Percentiles rank a stretch among this genome's conserved stretches.
Conservation (phyloP, 2,329 filamentous ascomycete species). For the Zasmidium angulare region DNA sequence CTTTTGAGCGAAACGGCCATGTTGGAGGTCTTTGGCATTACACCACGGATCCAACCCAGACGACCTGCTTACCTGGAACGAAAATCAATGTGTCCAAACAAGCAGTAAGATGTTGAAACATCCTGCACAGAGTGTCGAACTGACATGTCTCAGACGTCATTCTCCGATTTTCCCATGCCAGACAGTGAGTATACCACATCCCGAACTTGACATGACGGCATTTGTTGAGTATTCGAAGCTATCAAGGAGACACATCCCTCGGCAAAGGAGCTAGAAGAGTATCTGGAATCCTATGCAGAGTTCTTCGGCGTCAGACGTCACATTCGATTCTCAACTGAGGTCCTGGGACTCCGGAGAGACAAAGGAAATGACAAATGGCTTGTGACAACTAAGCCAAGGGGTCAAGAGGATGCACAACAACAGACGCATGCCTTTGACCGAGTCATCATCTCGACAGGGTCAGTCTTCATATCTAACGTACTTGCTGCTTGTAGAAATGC, state of each 20-base stretch:
- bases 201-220: not conserved
- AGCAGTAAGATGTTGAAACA: not conserved
- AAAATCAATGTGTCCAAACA: slow-evolving; percentile 26
- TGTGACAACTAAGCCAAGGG: slow-evolving; percentile 32
- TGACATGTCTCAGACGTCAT: not conserved
- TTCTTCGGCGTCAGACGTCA: slow-evolving; percentile 39
- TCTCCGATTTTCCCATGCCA: not conserved
- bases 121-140: not conserved
- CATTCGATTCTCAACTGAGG: slow-evolving; percentile 23
- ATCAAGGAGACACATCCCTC: not conserved
- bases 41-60: slow-evolving; percentile 38
- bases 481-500: no score
- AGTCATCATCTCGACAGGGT: slow-evolving; percentile 34
- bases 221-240: not conserved
- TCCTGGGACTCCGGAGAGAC: not conserved
- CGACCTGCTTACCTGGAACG: slow-evolving; percentile 22
- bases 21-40: slow-evolving; percentile 46
- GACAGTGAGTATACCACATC: not conserved
- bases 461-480: not conserved
- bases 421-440: slow-evolving; percentile 36
- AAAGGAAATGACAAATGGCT: slow-evolving; percentile 29
- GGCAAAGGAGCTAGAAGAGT: slow-evolving; percentile 18
- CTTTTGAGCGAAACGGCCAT: slow-evolving; percentile 39
- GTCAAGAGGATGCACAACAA: slow-evolving; percentile 22
- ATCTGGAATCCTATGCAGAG: slow-evolving; percentile 42